Evolutionary conservation across 305 asterid species (phyloP).

Genomic region (Fraxinus xanthoxyloides): DNA sequence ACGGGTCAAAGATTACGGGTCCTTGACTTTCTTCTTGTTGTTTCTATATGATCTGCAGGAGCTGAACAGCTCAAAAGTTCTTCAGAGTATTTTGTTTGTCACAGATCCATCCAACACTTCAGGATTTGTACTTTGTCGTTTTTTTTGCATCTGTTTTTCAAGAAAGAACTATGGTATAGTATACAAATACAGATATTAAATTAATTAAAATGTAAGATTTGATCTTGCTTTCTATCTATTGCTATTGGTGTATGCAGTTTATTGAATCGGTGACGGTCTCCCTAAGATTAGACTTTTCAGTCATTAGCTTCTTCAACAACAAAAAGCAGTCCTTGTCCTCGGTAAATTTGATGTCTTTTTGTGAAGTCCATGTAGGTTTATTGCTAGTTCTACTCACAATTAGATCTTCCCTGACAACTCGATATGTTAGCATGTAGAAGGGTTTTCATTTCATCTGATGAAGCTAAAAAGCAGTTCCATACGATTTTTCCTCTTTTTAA

Average conservation of each 20-base stretch:
- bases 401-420: background rate
- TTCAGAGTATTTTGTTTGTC: background rate
- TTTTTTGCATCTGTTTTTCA: slow-evolving; percentile 12
- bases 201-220: background rate
- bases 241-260: background rate
- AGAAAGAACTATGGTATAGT: background rate
- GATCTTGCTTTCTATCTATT: background rate
- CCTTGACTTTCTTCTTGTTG: background rate
- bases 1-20: background rate
- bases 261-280: background rate
- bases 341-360: background rate
- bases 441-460: background rate
- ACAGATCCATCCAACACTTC: slow-evolving; percentile 25
- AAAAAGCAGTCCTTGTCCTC: background rate
- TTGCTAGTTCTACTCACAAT: background rate
- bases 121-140: slow-evolving; percentile 27
- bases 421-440: background rate
- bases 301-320: background rate
- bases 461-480: background rate
- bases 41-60: background rate
- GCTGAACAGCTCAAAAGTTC: background rate
- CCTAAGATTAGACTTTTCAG: background rate
- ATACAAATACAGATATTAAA: background rate
- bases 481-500: background rate
- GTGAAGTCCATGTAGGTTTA: background rate